Conservation (phyloP, 106 monocot genomes). For the Ottelia alismoides region DNA sequence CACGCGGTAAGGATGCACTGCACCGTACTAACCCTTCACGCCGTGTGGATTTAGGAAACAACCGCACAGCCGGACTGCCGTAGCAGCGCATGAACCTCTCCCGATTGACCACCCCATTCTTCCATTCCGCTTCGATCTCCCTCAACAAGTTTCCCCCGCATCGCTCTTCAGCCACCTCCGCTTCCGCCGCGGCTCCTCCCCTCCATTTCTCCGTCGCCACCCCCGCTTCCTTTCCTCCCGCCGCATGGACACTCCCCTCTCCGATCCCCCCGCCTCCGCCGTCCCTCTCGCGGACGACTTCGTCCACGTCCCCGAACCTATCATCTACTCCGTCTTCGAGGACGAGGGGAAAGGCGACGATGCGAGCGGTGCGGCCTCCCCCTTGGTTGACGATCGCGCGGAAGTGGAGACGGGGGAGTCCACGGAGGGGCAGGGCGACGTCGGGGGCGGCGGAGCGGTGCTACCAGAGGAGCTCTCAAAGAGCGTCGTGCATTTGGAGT, state of each 20-base stretch:
- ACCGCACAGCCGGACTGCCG: too few species aligned
- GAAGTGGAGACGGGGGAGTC: background rate
- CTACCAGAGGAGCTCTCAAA: slow-evolving; percentile 43
- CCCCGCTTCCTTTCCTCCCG: background rate
- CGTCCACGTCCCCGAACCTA: background rate
- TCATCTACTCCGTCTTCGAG: background rate
- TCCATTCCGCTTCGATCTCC: too few species aligned
- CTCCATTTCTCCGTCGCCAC: background rate
- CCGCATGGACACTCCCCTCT: background rate
- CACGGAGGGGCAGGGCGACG: background rate
- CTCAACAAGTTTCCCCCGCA: too few species aligned
- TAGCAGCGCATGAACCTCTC: too few species aligned
- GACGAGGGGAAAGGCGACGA: background rate
- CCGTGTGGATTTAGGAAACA: too few species aligned
- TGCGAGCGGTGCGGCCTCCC: background rate
- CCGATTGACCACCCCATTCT: too few species aligned
- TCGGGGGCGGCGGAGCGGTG: background rate
- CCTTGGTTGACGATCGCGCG: background rate
- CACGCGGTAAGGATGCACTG: too few species aligned
- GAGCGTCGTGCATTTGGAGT: slow-evolving; percentile 47
- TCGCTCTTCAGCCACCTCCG: too few species aligned
- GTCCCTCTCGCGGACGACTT: background rate
- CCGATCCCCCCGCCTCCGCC: background rate
- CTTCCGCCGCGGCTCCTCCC: background rate
- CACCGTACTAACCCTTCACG: too few species aligned